Evolutionary conservation across 495 filamentous ascomycete genomes (phyloP).

Genomic region (Lichina pygmaea): DNA sequence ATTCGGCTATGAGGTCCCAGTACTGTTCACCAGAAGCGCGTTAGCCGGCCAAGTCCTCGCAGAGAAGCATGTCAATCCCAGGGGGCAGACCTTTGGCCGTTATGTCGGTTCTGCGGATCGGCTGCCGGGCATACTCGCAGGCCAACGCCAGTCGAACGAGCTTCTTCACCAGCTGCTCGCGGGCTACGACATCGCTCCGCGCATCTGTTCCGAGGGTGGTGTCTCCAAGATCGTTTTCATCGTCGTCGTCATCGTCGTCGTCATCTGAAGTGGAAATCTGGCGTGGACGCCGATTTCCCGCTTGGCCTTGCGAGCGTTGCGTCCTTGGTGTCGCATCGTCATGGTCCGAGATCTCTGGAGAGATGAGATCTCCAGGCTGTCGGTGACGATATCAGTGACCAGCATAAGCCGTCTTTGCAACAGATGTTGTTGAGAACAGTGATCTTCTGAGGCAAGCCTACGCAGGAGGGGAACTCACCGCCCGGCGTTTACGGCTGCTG

Average conservation of each 20-base stretch:
- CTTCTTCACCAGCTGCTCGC: conserved; percentile 57
- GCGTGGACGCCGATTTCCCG: conserved; percentile 2
- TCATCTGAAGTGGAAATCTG: conserved; percentile 6
- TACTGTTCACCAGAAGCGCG: conserved; percentile 8
- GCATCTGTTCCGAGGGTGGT: not conserved
- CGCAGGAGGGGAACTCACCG: not conserved
- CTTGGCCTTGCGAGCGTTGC: no score
- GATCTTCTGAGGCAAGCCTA: no score
- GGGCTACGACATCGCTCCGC: conserved; percentile 6
- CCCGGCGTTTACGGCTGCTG: not conserved
- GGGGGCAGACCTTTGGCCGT: conserved; percentile 30
- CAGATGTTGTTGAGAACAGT: no score
- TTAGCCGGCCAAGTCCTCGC: not conserved
- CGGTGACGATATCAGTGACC: no score
- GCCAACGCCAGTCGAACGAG: conserved; percentile 72
- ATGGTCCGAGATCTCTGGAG: no score
- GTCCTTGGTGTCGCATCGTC: no score
- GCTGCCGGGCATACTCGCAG: conserved; percentile 60
- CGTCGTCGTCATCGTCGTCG: conserved; percentile 9
- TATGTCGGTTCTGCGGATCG: conserved; percentile 56
- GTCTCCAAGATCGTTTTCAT: not conserved
- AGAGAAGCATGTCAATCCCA: not conserved
- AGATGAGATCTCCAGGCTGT: no score
- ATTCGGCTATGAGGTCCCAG: conserved; percentile 12
- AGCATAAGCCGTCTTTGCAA: no score